phyloP scores from a whole-genome alignment of 202 grass and related monocot genomes.

The Musa balbisiana region DNA sequence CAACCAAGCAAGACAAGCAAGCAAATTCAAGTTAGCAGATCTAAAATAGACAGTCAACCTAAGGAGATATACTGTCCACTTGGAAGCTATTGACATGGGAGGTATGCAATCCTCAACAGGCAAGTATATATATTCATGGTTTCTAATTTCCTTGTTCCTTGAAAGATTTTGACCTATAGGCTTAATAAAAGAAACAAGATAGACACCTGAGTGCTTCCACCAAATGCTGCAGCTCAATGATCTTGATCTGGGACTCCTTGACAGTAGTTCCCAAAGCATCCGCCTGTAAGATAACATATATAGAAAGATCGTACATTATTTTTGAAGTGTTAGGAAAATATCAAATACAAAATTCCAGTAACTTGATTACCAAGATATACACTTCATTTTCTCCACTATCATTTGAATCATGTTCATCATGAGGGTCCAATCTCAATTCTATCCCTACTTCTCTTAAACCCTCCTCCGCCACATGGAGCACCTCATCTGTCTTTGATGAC shows the following conservation, averaged over 20 bases:
- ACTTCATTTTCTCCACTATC: constrained; percentile 62
- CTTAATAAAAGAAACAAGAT: not conserved
- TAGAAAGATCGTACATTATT: not conserved
- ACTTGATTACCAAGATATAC: constrained; percentile 52
- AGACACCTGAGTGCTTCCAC: constrained; percentile 87
- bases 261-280: constrained; percentile 84
- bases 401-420: constrained; percentile 37
- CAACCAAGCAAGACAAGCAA: not conserved
- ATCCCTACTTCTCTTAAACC: constrained; percentile 74
- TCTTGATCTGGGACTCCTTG: constrained; percentile 90
- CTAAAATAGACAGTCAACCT: not conserved
- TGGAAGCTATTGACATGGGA: too few species aligned
- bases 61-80: not conserved
- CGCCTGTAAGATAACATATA: constrained; percentile 37
- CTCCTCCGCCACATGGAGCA: constrained; percentile 70
- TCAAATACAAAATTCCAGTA: constrained; percentile 5
- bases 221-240: constrained; percentile 87
- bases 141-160: not conserved
- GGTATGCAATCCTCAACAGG: not conserved
- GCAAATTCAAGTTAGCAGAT: not conserved
- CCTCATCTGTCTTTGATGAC: constrained; percentile 57
- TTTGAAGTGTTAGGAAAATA: not conserved
- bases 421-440: constrained; percentile 49
- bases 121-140: not conserved
- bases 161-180: not conserved